phyloP scores from a whole-genome alignment of 345 rosid species.

The Noccaea bulbosa region DNA sequence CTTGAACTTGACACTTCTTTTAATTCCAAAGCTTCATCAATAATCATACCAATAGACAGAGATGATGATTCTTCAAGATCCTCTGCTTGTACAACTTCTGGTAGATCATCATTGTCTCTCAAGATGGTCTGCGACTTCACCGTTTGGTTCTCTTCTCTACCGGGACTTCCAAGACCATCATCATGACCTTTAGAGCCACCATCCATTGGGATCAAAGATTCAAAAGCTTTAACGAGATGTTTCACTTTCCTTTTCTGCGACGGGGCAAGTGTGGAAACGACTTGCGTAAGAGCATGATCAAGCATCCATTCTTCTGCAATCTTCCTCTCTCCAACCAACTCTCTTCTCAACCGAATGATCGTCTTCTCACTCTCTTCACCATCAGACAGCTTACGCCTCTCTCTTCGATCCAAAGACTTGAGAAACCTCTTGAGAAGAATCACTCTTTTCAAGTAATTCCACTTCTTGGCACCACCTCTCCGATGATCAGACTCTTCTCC shows the following conservation, averaged over 20 bases:
- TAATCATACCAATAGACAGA: slow-evolving; percentile 19
- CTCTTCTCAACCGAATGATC: slow-evolving; percentile 63
- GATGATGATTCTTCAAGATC: slow-evolving; percentile 39
- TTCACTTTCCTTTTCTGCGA: slow-evolving; percentile 77
- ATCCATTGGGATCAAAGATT: slow-evolving; percentile 54
- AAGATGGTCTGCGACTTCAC: background rate
- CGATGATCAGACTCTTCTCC: slow-evolving; percentile 30
- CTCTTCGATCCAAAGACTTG: slow-evolving; percentile 65
- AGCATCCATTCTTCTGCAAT: slow-evolving; percentile 94
- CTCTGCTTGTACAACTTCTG: slow-evolving; percentile 29
- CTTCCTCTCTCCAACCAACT: slow-evolving; percentile 63
- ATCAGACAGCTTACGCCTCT: slow-evolving; percentile 46
- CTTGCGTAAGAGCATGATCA: slow-evolving; percentile 83
- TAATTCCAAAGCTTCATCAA: slow-evolving; percentile 37
- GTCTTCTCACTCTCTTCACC: slow-evolving; percentile 58
- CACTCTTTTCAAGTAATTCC: slow-evolving; percentile 81
- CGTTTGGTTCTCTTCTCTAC: slow-evolving; percentile 24
- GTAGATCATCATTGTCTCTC: background rate
- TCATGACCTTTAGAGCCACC: slow-evolving; percentile 29
- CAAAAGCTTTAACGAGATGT: slow-evolving; percentile 90
- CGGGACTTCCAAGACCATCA: slow-evolving; percentile 20
- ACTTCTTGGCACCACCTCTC: slow-evolving; percentile 57
- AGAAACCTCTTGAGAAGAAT: slow-evolving; percentile 79
- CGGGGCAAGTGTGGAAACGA: slow-evolving; percentile 67
- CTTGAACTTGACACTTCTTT: slow-evolving; percentile 2